These are phyloP conservation scores for carrot (Daucus carota) DNA, from an alignment of 129 eudicot genomes.

Conservation along the genomic window DH1_v3.0 NC_030382.2:33068501-33069000, in stretches of 20 bases:
- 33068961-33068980: not conserved
- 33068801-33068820: not conserved
- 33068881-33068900: not conserved
- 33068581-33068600: too few relatives aligned
- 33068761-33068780: not conserved
- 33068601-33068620: too few relatives aligned
- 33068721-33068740: too few relatives aligned
- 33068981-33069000: not conserved
- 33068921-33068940: not conserved
- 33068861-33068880: not conserved
- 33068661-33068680: too few relatives aligned
- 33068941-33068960: not conserved
- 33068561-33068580: too few relatives aligned
- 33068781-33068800: not conserved
- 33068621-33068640: too few relatives aligned
- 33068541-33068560: not conserved
- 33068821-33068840: not conserved
- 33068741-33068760: too few relatives aligned
- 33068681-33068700: too few relatives aligned
- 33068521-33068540: not conserved
- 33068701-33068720: too few relatives aligned
- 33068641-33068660: too few relatives aligned
- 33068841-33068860: not conserved
- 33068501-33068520: not conserved
- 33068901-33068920: not conserved